Evolutionary conservation across 805 yeast genomes (phyloP), one percentile per base, ranked within the genome.

Genomic region (Starmerella roubikii): DNA sequence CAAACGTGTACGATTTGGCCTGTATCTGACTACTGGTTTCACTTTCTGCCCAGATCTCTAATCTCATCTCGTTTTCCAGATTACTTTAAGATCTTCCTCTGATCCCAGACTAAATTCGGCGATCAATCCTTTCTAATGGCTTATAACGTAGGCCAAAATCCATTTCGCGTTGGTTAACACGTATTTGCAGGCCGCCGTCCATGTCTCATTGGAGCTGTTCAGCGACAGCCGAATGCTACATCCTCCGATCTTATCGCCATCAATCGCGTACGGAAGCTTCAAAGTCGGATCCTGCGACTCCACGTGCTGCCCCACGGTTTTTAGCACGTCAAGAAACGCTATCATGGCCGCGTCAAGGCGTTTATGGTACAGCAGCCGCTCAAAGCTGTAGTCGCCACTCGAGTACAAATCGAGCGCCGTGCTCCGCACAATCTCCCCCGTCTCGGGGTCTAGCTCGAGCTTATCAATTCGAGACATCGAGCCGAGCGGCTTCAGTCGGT

Each of bases 111-210:
- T n/a, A n/a, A n/a, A n/a, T n/a, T n/a, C n/a, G n/a, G n/a, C n/a
- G n/a, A n/a, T 9, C 12, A 23, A 23, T 23, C 9, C 9, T 9
- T 23, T 5, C 30, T 19, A 41, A 23, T 43, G 47, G 26, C 39
- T 40, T 18, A 40, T 36, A 17, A 45, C 72, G 54, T 76, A 84
- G 3, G 86, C 78, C 39, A 86, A 60, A 7, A 88, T 67, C 94
- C 94, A 88, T 53, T 83, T 84, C 23, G 74, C 66, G 51, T 88
- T 74, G 0, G 91, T 81, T 34, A 86, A 60, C 11, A 88, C 62
- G 53, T 75, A 80, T 51, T 80, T 78, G 59, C 94, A 85, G 1
- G 93, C 88, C 20, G 78, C 72, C 0, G 95, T 83, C 97, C 97
- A 86, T 45, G 79, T 83, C 32, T 74, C 73, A 54, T 77, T 78